phyloP scores from a whole-genome alignment of 2,329 filamentous ascomycete genomes.

The Monosporascus sp. region DNA sequence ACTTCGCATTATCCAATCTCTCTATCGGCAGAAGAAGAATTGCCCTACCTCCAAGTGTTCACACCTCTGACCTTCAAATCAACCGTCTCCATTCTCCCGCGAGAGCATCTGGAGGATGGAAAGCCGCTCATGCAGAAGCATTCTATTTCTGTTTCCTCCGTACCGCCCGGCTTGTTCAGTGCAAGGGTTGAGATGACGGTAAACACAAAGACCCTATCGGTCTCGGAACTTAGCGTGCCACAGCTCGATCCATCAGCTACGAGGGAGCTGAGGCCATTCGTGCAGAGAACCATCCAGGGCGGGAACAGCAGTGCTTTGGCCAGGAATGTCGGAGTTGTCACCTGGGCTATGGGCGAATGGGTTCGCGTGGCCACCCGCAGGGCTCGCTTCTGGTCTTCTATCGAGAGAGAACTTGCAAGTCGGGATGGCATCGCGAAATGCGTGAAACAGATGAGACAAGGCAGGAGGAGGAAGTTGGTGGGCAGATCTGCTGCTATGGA shows the following conservation, averaged over 20 bases:
- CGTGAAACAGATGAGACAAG: conserved; percentile 24
- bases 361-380: conserved; percentile 54
- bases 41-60: conserved; percentile 67
- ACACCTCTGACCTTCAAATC: conserved; percentile 61
- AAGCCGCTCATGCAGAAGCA: conserved; percentile 46
- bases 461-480: conserved; percentile 14
- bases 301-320: conserved; percentile 39
- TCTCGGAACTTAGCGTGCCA: conserved; percentile 48
- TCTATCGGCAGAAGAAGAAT: conserved; percentile 57
- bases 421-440: conserved; percentile 26
- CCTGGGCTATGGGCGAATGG: conserved; percentile 67
- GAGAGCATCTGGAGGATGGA: conserved; percentile 13
- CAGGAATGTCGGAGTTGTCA: conserved; percentile 53
- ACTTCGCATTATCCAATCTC: conserved; percentile 61
- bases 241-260: conserved; percentile 53
- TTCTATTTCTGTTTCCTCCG: conserved; percentile 45
- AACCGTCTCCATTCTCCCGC: conserved; percentile 40
- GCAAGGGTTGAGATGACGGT: conserved; percentile 54
- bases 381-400: conserved; percentile 56
- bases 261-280: conserved; percentile 51
- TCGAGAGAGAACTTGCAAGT: conserved; percentile 42
- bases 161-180: conserved; percentile 50
- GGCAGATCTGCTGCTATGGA: conserved; percentile 6
- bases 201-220: conserved; percentile 43
- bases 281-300: conserved; percentile 35